Base-by-base conservation (phyloP, 139 green algal species). In the Micractinium sp. region DNA sequence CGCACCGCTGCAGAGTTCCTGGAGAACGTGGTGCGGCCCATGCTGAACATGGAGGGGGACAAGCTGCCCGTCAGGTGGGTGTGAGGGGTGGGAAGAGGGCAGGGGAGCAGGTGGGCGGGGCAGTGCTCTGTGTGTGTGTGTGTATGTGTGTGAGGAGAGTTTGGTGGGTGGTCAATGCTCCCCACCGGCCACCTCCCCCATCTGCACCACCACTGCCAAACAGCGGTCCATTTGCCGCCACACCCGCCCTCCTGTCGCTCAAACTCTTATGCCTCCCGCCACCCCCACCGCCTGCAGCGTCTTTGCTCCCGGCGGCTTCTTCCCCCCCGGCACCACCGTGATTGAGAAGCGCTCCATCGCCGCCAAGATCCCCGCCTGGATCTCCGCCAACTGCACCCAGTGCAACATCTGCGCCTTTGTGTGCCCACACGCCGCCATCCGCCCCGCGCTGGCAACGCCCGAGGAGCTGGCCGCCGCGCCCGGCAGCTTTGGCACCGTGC, bases 331-430 rank as follows among this genome's bases (percentile, higher is more conserved):
- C 90, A 94, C 93, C 47, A 92, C 93, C 5, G 87, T 86, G 41
- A 88, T 95, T 5, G 93, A 95, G 86, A 90, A 92, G 90, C 88
- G 93, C 63, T 89, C 85, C 81, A 94, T 95, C 76, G 93, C 93
- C 13, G 71, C 78, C 63, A 47, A 74, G 23, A 89, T 95, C 69
- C 93, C 93, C 12, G 71, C 79, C 13, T 95, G 93, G 93, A 86
- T 94, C 76, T 27, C 61, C 13, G 83, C 89, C 85, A 90, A 89
- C 53, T 95, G 93, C 92, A 94, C 91, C 35, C 93, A 95, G 91
- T 95, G 93, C 90, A 95, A 95, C 91, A 92, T 94, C 67, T 95
- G 93, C 90, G 77, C 92, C n/a, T 94, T 94, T 82, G 92, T 95
- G n/a, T 95, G 93, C 92, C 93, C 93, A 25, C 93, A 95, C 85